Conservation (phyloP, 2,329 filamentous ascomycete genomes). For the Coleophoma cylindrospora region DNA sequence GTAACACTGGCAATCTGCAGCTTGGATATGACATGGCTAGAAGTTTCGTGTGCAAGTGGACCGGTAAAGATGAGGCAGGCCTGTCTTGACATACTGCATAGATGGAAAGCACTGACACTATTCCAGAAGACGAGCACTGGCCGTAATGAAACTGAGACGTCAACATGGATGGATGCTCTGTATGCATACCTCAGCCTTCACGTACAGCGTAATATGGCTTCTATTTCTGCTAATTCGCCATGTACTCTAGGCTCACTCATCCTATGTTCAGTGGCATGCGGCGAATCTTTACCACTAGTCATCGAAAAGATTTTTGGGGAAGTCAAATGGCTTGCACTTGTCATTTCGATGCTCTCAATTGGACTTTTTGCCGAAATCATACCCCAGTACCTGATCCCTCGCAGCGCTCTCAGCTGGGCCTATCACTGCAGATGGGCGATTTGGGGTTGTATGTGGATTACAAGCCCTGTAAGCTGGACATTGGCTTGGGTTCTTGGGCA, state of each 20-base stretch:
- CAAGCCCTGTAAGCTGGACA: conserved; percentile 16
- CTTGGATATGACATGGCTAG: conserved; percentile 17
- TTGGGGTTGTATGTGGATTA: conserved; percentile 21
- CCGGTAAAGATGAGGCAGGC: conserved; percentile 14
- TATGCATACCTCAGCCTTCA: background rate
- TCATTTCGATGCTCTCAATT: conserved; percentile 18
- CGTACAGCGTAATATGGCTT: no score
- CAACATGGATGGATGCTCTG: conserved; percentile 22
- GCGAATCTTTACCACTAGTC: conserved; percentile 19
- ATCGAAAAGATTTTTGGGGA: conserved; percentile 13
- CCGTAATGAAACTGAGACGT: conserved; percentile 13
- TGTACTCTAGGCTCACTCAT: conserved; percentile 17
- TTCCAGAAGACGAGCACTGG: conserved; percentile 12
- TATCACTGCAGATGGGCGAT: conserved; percentile 20
- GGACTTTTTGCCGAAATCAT: conserved; percentile 21
- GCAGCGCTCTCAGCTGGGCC: conserved; percentile 15
- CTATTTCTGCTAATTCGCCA: no score
- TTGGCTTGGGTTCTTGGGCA: conserved; percentile 17
- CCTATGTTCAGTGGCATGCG: conserved; percentile 16
- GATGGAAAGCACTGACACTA: background rate
- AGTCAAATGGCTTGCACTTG: conserved; percentile 13
- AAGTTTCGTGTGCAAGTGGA: conserved; percentile 14
- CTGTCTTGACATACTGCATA: background rate
- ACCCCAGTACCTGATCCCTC: conserved; percentile 21
- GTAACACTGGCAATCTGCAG: conserved; percentile 20